Evolutionary conservation across 306 rosid genomes (phyloP).

Genomic region (Cicer arietinum): DNA sequence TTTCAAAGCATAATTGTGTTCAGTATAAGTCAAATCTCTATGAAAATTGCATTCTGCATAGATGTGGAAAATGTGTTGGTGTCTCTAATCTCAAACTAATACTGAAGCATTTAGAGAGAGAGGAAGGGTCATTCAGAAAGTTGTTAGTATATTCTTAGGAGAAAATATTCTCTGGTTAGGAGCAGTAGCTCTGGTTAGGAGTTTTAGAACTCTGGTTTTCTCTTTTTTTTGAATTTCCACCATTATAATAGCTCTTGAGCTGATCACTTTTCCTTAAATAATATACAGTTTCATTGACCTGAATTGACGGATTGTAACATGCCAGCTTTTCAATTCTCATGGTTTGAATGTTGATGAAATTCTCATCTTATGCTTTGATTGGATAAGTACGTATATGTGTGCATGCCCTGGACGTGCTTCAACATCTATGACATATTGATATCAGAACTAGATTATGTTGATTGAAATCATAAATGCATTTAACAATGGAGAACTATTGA

Average conservation of each 20-base stretch:
- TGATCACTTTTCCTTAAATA: no score
- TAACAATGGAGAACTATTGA: not conserved
- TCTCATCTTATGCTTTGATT: constrained; percentile 18
- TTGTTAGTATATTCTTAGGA: no score
- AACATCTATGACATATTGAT: not conserved
- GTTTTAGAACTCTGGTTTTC: no score
- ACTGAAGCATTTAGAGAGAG: not conserved
- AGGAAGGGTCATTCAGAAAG: no score
- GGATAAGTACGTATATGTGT: not conserved
- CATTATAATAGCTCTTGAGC: no score
- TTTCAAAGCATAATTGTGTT: not conserved
- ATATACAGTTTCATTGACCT: no score
- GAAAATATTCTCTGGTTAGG: no score
- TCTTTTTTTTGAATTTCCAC: no score
- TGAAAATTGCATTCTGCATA: not conserved
- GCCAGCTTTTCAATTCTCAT: not conserved
- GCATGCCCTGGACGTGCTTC: not conserved
- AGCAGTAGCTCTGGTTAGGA: no score
- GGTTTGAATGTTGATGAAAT: constrained; percentile 23
- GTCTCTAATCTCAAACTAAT: not conserved
- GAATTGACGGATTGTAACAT: not conserved
- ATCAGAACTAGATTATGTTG: constrained; percentile 1
- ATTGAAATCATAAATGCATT: constrained; percentile 4
- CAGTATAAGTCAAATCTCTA: not conserved
- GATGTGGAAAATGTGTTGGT: no score